Evolutionary conservation across 129 eudicot species (phyloP), one percentile per base, ranked within the genome.

Genomic region (Rutidosis leptorrhynchoides): DNA sequence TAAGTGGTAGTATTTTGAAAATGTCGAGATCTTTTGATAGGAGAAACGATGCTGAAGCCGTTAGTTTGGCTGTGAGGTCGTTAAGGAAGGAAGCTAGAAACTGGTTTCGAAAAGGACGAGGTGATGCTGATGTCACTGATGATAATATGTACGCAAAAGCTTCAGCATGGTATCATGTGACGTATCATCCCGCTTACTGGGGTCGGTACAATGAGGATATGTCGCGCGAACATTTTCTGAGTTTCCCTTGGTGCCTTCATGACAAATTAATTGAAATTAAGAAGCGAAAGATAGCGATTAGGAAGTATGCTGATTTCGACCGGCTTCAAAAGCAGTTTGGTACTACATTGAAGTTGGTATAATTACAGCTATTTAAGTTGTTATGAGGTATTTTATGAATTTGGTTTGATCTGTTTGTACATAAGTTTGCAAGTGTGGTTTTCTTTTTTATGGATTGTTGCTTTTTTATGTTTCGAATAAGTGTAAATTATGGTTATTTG

Each of bases 191-290:
- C 5, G 30, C 40, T 21, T 87, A 76, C 32, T 90, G 88, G 84
- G 95, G 95, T 17, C 20, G 9, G 11, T 82, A 90, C 58, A 79
- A 85, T 26, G 74, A 66, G 69, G 97, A 72, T 11, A 23, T 74
- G 83, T 57, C 67, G 5, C 79, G 95, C 35, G 80, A 56, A 23
- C 97, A 87, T 66, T 87, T 82, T 42, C 68, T 90, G 72, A 87
- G 97, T 66, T 90, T 90, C 67, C 87, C 97, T 0, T 90, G 95
- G 97, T 90, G 97, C 65, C 81, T 87, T 23, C 83, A 84, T 52
- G 95, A 87, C 33, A 80, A 83, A 79, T 78, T 90, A 60, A 76
- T 90, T 55, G 74, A 79, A 26, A 90, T 90, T 74, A 90, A 90
- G 83, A 84, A 55, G 46, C 59, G 72, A 4, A 76, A 60, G 54